Evolutionary conservation across 805 yeast genomes (phyloP).

Genomic region (Lipomyces chichibuensis): DNA sequence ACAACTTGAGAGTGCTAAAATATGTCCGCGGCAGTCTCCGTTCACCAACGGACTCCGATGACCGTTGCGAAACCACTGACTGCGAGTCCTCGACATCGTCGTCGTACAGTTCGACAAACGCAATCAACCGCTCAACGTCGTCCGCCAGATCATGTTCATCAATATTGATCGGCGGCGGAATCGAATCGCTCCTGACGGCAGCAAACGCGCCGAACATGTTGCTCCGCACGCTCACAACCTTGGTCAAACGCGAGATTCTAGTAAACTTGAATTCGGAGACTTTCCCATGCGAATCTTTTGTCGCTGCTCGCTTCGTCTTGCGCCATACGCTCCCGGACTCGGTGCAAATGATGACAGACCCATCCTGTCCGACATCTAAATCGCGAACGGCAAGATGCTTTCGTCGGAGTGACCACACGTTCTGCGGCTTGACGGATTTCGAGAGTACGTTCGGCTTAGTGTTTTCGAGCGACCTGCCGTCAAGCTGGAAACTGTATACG

Average conservation of each 20-base stretch:
- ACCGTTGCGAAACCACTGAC: slow-evolving; percentile 12
- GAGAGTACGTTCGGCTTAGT: slow-evolving; percentile 23
- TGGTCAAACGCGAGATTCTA: slow-evolving; percentile 57
- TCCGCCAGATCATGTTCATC: slow-evolving; percentile 51
- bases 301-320: slow-evolving; percentile 17
- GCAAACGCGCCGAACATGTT: slow-evolving; percentile 70
- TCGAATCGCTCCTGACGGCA: slow-evolving; percentile 65
- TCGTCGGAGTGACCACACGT: slow-evolving; percentile 45
- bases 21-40: slow-evolving; percentile 18
- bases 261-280: slow-evolving; percentile 51
- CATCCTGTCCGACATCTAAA: slow-evolving; percentile 68
- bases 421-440: slow-evolving; percentile 30
- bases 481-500: slow-evolving; percentile 31
- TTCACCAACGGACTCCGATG: slow-evolving; percentile 4
- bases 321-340: slow-evolving; percentile 66
- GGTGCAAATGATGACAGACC: slow-evolving; percentile 69
- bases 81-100: slow-evolving; percentile 18
- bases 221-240: slow-evolving; percentile 64
- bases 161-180: slow-evolving; percentile 59
- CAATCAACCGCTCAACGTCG: slow-evolving; percentile 55
- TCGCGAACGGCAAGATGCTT: slow-evolving; percentile 62
- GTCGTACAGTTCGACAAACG: slow-evolving; percentile 27
- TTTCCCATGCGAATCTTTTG: slow-evolving; percentile 30
- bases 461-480: slow-evolving; percentile 14
- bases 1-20: slow-evolving; percentile 10